phyloP scores from a whole-genome alignment of 2,329 filamentous ascomycete species.

The Claviceps purpurea region DNA sequence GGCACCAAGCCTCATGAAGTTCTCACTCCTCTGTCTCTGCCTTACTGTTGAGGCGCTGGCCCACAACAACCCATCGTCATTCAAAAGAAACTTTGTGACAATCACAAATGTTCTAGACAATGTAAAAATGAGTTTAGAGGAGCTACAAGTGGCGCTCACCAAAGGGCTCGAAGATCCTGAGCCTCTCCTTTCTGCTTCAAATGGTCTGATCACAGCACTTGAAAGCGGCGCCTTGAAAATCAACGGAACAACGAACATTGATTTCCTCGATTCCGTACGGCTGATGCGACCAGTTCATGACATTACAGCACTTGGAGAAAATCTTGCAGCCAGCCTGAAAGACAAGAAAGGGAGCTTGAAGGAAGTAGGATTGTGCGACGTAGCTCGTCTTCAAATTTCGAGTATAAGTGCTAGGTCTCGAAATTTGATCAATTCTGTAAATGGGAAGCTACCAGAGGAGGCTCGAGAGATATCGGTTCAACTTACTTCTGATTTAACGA shows the following conservation, averaged over 20 bases:
- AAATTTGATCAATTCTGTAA: neutral
- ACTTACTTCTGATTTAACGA: neutral
- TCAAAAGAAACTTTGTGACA: neutral
- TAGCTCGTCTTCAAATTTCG: neutral
- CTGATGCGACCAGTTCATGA: conserved; percentile 1
- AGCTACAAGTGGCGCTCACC: neutral
- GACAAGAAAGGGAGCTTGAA: neutral
- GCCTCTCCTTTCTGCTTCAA: neutral
- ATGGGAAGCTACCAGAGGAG: neutral
- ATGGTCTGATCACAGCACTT: neutral
- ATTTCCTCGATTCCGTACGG: neutral
- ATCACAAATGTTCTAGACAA: neutral
- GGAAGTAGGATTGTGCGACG: neutral
- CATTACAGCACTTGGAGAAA: neutral
- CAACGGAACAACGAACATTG: neutral
- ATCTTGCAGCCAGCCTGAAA: neutral
- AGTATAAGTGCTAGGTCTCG: neutral
- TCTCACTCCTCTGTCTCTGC: conserved; percentile 8
- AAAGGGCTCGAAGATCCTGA: neutral
- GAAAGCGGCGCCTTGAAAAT: neutral
- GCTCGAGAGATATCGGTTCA: neutral
- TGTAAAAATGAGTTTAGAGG: neutral
- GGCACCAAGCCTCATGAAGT: neutral
- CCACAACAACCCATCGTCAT: neutral
- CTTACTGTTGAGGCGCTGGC: neutral